Conservation (phyloP, 371 early-diverging fungal species). For the Lichtheimia ornata region DNA sequence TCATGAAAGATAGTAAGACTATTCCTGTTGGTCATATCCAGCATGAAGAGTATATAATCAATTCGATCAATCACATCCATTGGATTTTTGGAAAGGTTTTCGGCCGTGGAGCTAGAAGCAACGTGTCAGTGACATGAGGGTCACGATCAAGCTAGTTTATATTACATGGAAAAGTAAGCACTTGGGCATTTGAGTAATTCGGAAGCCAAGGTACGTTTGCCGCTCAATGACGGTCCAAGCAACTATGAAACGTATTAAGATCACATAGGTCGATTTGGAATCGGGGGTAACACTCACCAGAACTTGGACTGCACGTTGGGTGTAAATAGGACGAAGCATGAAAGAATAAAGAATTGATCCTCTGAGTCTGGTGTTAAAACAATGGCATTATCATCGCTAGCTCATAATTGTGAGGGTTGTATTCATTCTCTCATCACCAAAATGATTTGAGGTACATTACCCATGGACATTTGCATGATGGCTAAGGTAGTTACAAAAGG, state of each 20-base stretch:
- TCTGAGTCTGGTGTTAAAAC: no score
- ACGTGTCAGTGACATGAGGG: not conserved
- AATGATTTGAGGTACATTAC: no score
- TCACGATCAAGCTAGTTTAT: not conserved
- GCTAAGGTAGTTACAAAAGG: no score
- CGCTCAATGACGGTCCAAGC: slow-evolving; percentile 31
- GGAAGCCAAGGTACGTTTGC: slow-evolving; percentile 34
- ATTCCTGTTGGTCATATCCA: slow-evolving; percentile 31
- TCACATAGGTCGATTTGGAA: not conserved
- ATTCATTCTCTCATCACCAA: no score
- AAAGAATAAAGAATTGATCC: not conserved
- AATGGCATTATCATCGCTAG: no score
- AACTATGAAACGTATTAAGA: slow-evolving; percentile 17
- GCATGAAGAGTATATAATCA: slow-evolving; percentile 31
- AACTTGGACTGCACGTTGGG: slow-evolving; percentile 31
- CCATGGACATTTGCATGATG: no score
- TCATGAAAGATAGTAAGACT: slow-evolving; percentile 18
- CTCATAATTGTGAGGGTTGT: no score
- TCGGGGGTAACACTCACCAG: slow-evolving; percentile 20
- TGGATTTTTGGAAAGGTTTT: slow-evolving; percentile 10
- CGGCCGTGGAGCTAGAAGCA: slow-evolving; percentile 11
- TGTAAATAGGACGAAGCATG: slow-evolving; percentile 36
- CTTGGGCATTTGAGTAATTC: slow-evolving; percentile 24
- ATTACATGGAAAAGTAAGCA: slow-evolving; percentile 35
- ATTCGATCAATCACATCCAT: slow-evolving; percentile 10